A percentile compares a stretch with the other conserved stretches of the same genome.
phyloP scores from a whole-genome alignment of 768 basidiomycete genomes.

The Gloeostereum incarnatum region DNA sequence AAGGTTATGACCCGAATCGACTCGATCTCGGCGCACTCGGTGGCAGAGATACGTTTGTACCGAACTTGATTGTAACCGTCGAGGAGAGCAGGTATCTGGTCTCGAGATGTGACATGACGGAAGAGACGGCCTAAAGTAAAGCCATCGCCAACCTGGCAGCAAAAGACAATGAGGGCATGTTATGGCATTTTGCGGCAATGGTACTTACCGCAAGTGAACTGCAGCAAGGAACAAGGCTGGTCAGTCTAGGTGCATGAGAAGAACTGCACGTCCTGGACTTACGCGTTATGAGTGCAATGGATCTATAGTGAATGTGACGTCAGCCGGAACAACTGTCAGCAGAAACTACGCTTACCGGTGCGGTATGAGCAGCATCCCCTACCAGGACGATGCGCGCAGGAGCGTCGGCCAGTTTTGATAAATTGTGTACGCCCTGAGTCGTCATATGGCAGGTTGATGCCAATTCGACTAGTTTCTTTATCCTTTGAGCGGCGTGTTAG shows the following conservation, averaged over 20 bases:
- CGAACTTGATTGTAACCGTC: slow-evolving; percentile 37
- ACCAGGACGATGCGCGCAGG: slow-evolving; percentile 5
- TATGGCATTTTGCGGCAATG: neutral
- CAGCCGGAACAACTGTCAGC: neutral
- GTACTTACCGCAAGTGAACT: slow-evolving; percentile 4
- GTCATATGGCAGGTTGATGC: slow-evolving; percentile 2
- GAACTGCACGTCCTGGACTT: neutral
- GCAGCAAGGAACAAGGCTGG: neutral
- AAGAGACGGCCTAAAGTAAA: slow-evolving; percentile 33
- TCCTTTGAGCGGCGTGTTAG: neutral
- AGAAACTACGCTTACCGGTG: slow-evolving; percentile 2
- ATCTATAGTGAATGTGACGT: slow-evolving; percentile 3
- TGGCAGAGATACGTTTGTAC: slow-evolving; percentile 29
- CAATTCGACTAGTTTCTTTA: slow-evolving; percentile 1
- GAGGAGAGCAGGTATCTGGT: slow-evolving; percentile 31
- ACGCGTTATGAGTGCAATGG: slow-evolving; percentile 10
- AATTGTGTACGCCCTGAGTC: slow-evolving; percentile 1
- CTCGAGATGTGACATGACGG: slow-evolving; percentile 26
- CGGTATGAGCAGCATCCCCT: slow-evolving; percentile 10
- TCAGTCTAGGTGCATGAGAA: neutral
- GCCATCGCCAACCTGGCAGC: slow-evolving; percentile 21
- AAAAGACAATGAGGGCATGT: neutral
- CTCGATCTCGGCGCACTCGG: slow-evolving; percentile 32
- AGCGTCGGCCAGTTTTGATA: slow-evolving; percentile 1
- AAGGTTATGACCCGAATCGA: slow-evolving; percentile 40